A percentile compares a stretch with the other conserved stretches of the same genome.
Conservation (phyloP, 176 grass and related monocot species). For the Hyparrhenia diplandra region DNA sequence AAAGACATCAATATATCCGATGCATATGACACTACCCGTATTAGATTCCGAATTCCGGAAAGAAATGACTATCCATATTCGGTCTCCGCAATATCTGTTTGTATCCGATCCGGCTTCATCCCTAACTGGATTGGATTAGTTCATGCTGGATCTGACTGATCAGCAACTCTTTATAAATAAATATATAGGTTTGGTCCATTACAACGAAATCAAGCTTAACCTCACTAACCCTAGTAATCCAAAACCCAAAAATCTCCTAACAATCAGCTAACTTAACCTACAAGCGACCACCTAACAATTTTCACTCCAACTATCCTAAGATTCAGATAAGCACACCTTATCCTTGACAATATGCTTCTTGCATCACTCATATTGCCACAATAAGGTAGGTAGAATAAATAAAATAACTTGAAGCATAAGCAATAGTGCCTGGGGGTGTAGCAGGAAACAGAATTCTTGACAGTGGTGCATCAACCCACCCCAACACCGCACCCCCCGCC, state of each 20-base stretch:
- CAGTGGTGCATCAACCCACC: not conserved
- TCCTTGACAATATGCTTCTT: not conserved
- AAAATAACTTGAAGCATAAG: conserved; percentile 10
- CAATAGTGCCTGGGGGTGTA: not conserved
- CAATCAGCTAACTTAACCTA: not conserved
- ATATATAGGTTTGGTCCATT: not conserved
- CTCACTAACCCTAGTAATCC: not conserved
- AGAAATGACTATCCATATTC: not conserved
- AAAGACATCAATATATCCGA: not conserved
- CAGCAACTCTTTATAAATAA: not conserved
- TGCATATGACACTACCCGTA: not conserved
- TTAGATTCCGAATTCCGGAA: not conserved
- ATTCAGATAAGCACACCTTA: not conserved
- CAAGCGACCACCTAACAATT: not conserved
- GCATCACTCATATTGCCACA: not conserved
- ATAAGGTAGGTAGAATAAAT: not conserved
- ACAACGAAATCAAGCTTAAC: not conserved
- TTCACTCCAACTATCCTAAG: not conserved
- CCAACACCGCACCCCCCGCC: not conserved
- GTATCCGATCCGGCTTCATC: not conserved
- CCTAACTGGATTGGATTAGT: not conserved
- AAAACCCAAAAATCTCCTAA: not conserved
- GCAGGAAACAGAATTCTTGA: not conserved
- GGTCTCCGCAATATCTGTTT: not conserved
- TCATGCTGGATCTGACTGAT: not conserved